A percentile compares a stretch with the other conserved stretches of the same genome.
These are phyloP conservation scores for Monilinia fructigena DNA, from an alignment of 2,329 filamentous ascomycete genomes.

Conservation along the genomic window DNA sequence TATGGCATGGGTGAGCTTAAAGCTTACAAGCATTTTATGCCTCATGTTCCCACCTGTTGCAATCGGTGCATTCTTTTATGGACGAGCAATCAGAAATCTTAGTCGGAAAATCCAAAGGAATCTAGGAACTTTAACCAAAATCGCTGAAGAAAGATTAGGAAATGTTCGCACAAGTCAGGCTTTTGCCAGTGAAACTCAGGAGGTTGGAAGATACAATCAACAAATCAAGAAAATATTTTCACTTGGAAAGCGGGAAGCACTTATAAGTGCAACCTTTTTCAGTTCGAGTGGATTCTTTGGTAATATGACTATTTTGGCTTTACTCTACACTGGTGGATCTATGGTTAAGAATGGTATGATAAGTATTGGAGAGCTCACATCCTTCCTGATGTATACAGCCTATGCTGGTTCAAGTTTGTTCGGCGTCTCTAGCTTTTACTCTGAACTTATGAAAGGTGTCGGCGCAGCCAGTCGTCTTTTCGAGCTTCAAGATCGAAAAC, in stretches of 20 bases:
- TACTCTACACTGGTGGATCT: constrained; percentile 85
- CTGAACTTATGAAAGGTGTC: constrained; percentile 97
- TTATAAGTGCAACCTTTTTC: constrained; percentile 91
- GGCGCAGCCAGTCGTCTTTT: constrained; percentile 95
- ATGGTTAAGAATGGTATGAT: constrained; percentile 86
- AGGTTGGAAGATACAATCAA: constrained; percentile 85
- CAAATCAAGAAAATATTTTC: constrained; percentile 91
- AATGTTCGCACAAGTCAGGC: constrained; percentile 97
- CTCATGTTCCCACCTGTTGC: constrained; percentile 90
- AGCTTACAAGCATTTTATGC: constrained; percentile 82
- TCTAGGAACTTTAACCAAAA: constrained; percentile 88
- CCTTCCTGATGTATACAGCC: constrained; percentile 97
- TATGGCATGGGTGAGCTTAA: constrained; percentile 94
- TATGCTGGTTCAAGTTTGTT: constrained; percentile 85
- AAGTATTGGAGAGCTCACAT: constrained; percentile 87
- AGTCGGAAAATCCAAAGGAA: constrained; percentile 94
- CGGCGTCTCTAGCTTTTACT: constrained; percentile 93
- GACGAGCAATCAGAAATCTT: constrained; percentile 81
- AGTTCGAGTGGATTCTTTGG: constrained; percentile 82
- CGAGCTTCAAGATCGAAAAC: constrained; percentile 87
- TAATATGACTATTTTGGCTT: constrained; percentile 91
- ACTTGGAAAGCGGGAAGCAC: constrained; percentile 80
- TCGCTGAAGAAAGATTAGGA: constrained; percentile 94
- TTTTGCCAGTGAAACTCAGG: constrained; percentile 88
- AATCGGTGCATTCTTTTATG: constrained; percentile 87